A percentile compares a stretch with the other conserved stretches of the same genome.
These are phyloP conservation scores for Zasmidium angulare DNA, from an alignment of 2,329 filamentous ascomycete species.

Conservation along the genomic window DNA sequence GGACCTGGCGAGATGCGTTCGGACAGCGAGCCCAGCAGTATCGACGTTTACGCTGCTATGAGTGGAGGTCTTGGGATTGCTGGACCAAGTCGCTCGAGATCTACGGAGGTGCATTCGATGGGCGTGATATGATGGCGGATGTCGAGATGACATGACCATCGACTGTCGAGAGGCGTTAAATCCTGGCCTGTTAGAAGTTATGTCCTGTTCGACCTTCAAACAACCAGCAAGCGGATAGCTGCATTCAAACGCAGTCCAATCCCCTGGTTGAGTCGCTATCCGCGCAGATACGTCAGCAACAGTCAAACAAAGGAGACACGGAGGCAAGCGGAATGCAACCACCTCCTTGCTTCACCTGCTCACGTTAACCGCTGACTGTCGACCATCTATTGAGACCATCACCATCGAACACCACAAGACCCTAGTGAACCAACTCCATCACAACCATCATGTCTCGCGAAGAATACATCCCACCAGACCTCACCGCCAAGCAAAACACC, in stretches of 20 bases:
- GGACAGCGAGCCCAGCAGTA: neutral
- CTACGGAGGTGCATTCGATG: neutral
- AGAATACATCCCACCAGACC: neutral
- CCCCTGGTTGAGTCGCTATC: neutral
- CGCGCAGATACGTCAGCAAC: neutral
- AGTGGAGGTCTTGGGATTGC: neutral
- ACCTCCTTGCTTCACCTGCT: neutral
- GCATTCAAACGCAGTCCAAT: neutral
- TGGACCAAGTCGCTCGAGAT: neutral
- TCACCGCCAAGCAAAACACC: neutral
- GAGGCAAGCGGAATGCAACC: neutral
- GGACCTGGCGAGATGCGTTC: neutral
- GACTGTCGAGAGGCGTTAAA: no score
- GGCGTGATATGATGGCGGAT: neutral
- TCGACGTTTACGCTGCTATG: neutral
- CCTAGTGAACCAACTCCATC: neutral
- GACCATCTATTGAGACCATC: no score
- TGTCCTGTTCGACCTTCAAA: neutral
- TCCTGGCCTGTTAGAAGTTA: no score
- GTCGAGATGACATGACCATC: no score
- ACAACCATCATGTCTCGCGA: neutral
- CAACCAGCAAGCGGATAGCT: neutral
- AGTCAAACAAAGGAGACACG: neutral
- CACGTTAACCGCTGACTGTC: no score
- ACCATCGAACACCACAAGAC: no score